phyloP scores from a whole-genome alignment of 345 rosid genomes.

The Isatis tinctoria region DNA sequence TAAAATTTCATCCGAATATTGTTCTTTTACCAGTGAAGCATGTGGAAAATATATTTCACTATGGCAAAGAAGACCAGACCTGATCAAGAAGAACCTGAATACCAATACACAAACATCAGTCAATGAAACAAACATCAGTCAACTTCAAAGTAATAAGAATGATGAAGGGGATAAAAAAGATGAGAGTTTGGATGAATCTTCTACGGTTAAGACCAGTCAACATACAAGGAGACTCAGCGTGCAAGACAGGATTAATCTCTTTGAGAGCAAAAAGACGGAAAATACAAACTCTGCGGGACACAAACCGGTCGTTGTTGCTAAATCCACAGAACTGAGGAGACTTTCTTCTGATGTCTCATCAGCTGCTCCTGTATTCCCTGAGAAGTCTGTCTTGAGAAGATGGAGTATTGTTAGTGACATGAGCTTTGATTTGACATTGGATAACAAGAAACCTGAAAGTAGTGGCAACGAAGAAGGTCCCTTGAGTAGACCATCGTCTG shows the following conservation, averaged over 20 bases:
- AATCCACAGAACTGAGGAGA: constrained; percentile 67
- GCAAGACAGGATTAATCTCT: constrained; percentile 89
- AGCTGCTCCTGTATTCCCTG: constrained; percentile 44
- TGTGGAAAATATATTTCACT: constrained; percentile 60
- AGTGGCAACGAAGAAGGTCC: constrained; percentile 46
- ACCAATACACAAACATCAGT: constrained; percentile 52
- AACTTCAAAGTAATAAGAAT: constrained; percentile 22
- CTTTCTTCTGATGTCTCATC: constrained; percentile 72
- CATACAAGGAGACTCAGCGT: constrained; percentile 83
- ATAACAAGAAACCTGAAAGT: constrained; percentile 46
- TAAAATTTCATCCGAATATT: not conserved
- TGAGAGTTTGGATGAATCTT: constrained; percentile 36
- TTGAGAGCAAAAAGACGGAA: constrained; percentile 85
- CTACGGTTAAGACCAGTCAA: constrained; percentile 39
- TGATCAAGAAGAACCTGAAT: constrained; percentile 58
- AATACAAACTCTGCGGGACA: constrained; percentile 49
- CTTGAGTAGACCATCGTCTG: constrained; percentile 47
- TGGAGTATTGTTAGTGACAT: constrained; percentile 98
- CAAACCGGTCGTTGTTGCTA: constrained; percentile 49
- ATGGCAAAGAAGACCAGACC: constrained; percentile 72
- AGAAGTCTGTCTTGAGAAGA: constrained; percentile 79
- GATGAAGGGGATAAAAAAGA: constrained; percentile 47
- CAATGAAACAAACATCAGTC: constrained; percentile 29
- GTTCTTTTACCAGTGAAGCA: constrained; percentile 56
- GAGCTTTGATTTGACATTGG: constrained; percentile 77